These are phyloP conservation scores for Torulaspora franciscae DNA, from an alignment of 805 yeast species.

Conservation along the genomic window DNA sequence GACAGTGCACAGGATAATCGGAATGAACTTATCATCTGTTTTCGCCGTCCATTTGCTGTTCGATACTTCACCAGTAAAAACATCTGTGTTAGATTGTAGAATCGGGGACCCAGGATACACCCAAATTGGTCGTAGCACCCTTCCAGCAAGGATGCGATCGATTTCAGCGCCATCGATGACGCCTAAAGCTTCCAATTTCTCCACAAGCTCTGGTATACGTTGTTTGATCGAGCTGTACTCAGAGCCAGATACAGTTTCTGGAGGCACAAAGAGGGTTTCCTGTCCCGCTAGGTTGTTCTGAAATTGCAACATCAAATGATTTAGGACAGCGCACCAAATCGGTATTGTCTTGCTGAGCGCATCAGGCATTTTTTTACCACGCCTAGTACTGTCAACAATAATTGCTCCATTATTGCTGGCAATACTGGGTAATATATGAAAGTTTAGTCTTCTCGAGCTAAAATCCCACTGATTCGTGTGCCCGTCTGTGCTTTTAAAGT, in stretches of 20 bases:
- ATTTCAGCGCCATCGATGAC: constrained; percentile 38
- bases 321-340: constrained; percentile 83
- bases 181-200: constrained; percentile 40
- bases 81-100: constrained; percentile 22
- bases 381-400: constrained; percentile 77
- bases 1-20: constrained; percentile 55
- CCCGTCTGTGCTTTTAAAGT: constrained; percentile 91
- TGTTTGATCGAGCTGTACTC: constrained; percentile 51
- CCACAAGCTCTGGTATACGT: constrained; percentile 47
- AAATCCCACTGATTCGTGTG: constrained; percentile 80
- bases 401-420: constrained; percentile 44
- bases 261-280: constrained; percentile 45
- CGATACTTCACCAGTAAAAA: constrained; percentile 31
- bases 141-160: constrained; percentile 34
- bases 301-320: constrained; percentile 45
- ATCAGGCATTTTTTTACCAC: constrained; percentile 84
- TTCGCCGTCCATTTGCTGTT: constrained; percentile 34
- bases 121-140: constrained; percentile 62
- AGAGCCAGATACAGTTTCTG: constrained; percentile 48
- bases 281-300: constrained; percentile 3
- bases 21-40: constrained; percentile 35
- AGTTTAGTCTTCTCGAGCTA: constrained; percentile 64
- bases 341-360: constrained; percentile 84
- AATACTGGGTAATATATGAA: constrained; percentile 58
- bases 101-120: constrained; percentile 49